A percentile compares a stretch with the other conserved stretches of the same genome.
Conservation (phyloP, 345 rosid species). For the Eucalyptus sp. region DNA sequence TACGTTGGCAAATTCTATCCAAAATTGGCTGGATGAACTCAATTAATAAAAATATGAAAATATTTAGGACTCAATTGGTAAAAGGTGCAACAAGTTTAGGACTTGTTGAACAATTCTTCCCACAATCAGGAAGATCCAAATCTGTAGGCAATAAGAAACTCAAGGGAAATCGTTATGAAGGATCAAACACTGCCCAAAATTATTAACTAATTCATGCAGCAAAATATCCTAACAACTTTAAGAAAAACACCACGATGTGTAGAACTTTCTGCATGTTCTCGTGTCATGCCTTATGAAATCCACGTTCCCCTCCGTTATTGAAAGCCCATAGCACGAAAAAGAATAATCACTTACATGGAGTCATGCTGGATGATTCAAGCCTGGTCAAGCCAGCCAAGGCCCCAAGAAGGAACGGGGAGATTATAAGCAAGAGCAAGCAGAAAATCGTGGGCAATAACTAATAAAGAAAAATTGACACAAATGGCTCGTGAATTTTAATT, state of each 20-base stretch:
- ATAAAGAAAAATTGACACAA: no score
- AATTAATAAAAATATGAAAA: no score
- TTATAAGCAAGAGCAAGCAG: not conserved
- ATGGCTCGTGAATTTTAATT: no score
- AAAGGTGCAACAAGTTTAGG: accelerated
- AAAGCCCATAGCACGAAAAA: not conserved
- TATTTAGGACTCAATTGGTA: no score
- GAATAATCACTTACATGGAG: not conserved
- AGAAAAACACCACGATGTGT: not conserved
- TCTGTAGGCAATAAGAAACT: not conserved
- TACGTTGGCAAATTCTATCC: accelerated
- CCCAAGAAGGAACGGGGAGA: not conserved
- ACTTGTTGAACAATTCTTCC: accelerated
- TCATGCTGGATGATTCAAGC: accelerated
- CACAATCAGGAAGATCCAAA: not conserved
- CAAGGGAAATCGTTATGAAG: not conserved
- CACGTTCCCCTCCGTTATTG: not conserved
- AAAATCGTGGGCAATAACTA: not conserved
- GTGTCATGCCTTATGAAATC: not conserved
- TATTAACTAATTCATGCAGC: not conserved
- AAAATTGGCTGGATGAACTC: accelerated
- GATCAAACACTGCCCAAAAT: not conserved
- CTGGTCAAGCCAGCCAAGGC: not conserved
- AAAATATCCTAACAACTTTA: not conserved
- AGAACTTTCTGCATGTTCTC: not conserved